These are phyloP conservation scores for Amylocystis lapponica DNA, from an alignment of 768 basidiomycete species.

Conservation along the genomic window DNA sequence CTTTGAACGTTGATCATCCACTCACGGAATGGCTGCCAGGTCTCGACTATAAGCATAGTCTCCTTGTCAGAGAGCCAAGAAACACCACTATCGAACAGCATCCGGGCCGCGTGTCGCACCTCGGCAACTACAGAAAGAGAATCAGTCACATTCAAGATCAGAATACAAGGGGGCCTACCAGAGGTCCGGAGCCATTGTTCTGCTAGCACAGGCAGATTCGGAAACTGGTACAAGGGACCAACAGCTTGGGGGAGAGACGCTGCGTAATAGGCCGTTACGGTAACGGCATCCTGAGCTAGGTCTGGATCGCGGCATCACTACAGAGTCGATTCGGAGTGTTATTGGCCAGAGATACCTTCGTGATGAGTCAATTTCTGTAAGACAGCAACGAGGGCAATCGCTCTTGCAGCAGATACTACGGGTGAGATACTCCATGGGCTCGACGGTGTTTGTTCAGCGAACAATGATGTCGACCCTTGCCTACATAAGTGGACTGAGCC, in stretches of 20 bases:
- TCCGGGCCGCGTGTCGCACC: slow-evolving; percentile 67
- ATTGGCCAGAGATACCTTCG: slow-evolving; percentile 43
- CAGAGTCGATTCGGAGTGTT: background rate
- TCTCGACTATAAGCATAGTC: slow-evolving; percentile 49
- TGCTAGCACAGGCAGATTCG: slow-evolving; percentile 70
- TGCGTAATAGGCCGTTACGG: slow-evolving; percentile 77
- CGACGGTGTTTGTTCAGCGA: slow-evolving; percentile 28
- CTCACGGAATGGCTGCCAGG: slow-evolving; percentile 62
- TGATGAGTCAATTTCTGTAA: slow-evolving; percentile 70
- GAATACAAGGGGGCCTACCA: slow-evolving; percentile 36
- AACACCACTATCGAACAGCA: slow-evolving; percentile 74
- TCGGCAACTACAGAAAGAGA: slow-evolving; percentile 43
- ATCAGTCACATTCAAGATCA: background rate
- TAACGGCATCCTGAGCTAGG: slow-evolving; percentile 59
- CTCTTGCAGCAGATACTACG: slow-evolving; percentile 61
- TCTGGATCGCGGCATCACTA: slow-evolving; percentile 42
- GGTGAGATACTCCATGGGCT: slow-evolving; percentile 73
- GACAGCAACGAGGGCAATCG: slow-evolving; percentile 59
- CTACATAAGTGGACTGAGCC: slow-evolving; percentile 23
- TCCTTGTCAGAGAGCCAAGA: slow-evolving; percentile 64
- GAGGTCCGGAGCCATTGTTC: slow-evolving; percentile 71
- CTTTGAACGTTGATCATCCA: background rate
- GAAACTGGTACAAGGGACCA: slow-evolving; percentile 55
- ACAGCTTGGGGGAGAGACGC: slow-evolving; percentile 59
- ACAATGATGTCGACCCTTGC: slow-evolving; percentile 35